phyloP scores from a whole-genome alignment of 768 basidiomycete species.

The Phaeotremella fagi region DNA sequence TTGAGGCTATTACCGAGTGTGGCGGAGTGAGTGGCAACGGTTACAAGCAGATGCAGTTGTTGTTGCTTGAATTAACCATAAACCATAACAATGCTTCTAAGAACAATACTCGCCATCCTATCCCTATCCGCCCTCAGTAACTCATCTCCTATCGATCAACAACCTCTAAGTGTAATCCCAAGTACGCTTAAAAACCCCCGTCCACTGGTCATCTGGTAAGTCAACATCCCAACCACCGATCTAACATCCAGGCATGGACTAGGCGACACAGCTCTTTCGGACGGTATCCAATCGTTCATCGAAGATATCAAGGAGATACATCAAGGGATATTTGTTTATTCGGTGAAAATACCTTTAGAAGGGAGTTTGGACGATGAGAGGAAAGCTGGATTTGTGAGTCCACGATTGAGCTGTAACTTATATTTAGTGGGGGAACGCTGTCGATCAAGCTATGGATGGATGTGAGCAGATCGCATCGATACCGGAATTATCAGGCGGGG shows the following conservation, averaged over 20 bases:
- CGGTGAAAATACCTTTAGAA: conserved; percentile 40
- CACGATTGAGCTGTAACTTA: neutral
- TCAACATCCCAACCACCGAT: neutral
- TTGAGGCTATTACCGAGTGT: neutral
- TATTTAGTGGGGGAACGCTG: conserved; percentile 48
- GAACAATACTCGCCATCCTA: no score
- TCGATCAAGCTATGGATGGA: conserved; percentile 36
- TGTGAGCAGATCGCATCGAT: conserved; percentile 43
- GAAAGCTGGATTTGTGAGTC: conserved; percentile 43
- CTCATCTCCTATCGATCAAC: no score
- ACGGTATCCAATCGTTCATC: conserved; percentile 46
- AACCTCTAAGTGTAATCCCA: no score
- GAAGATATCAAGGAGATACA: conserved; percentile 38
- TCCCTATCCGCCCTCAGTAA: no score
- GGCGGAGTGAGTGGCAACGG: no score
- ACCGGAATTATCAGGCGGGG: conserved; percentile 37
- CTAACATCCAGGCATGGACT: conserved; percentile 49
- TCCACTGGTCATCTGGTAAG: conserved; percentile 38
- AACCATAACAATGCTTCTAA: no score
- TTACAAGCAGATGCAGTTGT: no score
- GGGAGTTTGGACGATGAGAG: conserved; percentile 45
- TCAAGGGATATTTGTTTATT: conserved; percentile 48
- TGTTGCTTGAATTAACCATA: no score
- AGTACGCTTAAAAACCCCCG: no score
- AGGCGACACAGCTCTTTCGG: conserved; percentile 48